Conservation (phyloP, 2,329 filamentous ascomycete genomes). For the Metarhizium guizhouense region DNA sequence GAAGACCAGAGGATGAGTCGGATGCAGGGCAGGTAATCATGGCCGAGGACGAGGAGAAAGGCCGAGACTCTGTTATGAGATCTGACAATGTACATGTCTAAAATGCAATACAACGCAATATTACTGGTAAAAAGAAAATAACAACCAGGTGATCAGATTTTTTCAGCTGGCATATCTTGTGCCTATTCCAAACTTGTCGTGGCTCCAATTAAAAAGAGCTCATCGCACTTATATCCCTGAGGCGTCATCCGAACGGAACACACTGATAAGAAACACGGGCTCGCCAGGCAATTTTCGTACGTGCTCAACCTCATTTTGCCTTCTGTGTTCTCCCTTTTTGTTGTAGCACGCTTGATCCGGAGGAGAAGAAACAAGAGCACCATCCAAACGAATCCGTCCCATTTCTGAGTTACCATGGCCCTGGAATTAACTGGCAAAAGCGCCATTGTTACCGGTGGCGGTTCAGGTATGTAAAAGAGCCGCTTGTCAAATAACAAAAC, state of each 20-base stretch:
- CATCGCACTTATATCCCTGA: no score
- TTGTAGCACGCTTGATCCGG: background rate
- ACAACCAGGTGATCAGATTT: no score
- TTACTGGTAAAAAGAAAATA: background rate
- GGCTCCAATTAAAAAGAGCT: no score
- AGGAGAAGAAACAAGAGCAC: background rate
- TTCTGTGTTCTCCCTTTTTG: background rate
- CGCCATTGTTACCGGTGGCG: conserved; percentile 24
- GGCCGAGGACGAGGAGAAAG: background rate
- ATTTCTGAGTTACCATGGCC: background rate
- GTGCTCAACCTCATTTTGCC: no score
- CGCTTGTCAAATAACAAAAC: background rate
- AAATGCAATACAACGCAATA: background rate
- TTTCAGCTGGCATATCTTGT: no score
- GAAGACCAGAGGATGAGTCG: conserved; percentile 39
- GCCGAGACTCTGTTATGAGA: background rate
- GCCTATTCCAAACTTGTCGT: no score
- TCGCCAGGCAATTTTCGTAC: no score
- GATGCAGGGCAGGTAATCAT: background rate
- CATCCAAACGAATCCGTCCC: background rate
- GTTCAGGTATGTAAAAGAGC: conserved; percentile 10
- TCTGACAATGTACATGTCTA: background rate
- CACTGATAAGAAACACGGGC: no score
- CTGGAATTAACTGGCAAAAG: conserved; percentile 17
- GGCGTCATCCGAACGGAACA: no score